A percentile compares a stretch with the other conserved stretches of the same genome.
Evolutionary conservation across 208 protist species (phyloP).

Genomic region (Porcisia hertigi): DNA sequence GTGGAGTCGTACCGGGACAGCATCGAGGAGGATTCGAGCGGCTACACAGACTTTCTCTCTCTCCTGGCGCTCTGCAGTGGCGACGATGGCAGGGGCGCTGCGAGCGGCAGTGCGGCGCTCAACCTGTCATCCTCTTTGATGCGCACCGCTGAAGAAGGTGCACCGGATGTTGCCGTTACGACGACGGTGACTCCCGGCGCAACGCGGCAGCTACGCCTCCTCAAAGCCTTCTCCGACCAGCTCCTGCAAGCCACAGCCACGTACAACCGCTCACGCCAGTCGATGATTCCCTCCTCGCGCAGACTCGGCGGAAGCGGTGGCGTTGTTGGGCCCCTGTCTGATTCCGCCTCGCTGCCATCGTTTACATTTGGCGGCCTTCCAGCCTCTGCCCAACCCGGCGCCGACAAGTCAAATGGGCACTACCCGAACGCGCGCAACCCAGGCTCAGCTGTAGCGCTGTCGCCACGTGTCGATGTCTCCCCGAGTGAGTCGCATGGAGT

Average conservation of each 20-base stretch:
- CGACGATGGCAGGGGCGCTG: neutral
- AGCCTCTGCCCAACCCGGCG: slow-evolving; percentile 1
- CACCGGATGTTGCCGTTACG: slow-evolving; percentile 1
- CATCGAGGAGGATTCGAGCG: slow-evolving; percentile 30
- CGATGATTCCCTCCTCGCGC: neutral
- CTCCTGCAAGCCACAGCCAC: slow-evolving; percentile 26
- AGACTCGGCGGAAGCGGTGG: neutral
- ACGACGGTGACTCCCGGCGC: slow-evolving; percentile 19
- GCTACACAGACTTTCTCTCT: slow-evolving; percentile 34
- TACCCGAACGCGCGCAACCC: neutral
- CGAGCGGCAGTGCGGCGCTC: neutral
- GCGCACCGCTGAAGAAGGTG: neutral
- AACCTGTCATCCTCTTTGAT: neutral
- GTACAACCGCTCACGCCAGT: slow-evolving; percentile 24
- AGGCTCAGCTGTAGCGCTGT: neutral
- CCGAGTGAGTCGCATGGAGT: neutral
- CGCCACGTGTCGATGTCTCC: neutral
- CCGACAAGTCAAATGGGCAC: neutral
- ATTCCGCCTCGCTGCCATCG: slow-evolving; percentile 16
- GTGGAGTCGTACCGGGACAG: slow-evolving; percentile 37
- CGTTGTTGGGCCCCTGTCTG: slow-evolving; percentile 2
- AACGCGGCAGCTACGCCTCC: slow-evolving; percentile 27
- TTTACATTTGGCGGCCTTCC: slow-evolving; percentile 3
- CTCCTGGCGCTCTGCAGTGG: slow-evolving; percentile 14
- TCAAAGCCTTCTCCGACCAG: slow-evolving; percentile 25